Percentiles rank a stretch among this genome's conserved stretches.
Evolutionary conservation across 225 moss, liverwort and hornwort species (phyloP).

Genomic region (Bryoerythrophyllum caledonicum): DNA sequence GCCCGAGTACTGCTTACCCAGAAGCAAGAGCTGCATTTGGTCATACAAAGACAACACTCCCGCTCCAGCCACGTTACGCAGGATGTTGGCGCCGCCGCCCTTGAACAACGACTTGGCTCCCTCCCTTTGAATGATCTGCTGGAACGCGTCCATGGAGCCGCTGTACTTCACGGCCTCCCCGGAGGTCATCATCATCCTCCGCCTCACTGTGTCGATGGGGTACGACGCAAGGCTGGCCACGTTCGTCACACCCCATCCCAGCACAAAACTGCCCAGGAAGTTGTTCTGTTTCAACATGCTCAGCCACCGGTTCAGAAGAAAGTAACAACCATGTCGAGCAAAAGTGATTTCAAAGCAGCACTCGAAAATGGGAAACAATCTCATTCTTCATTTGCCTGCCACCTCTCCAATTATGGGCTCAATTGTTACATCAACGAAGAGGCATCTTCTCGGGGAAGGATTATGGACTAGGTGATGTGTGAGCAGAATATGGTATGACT

Average conservation of each 20-base stretch:
- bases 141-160: constrained; percentile 50
- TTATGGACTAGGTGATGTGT: too few relatives aligned
- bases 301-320: not conserved
- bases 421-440: not conserved
- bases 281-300: constrained; percentile 35
- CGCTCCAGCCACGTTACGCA: constrained; percentile 65
- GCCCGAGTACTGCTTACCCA: constrained; percentile 30
- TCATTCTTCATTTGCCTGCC: too few relatives aligned
- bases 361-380: too few relatives aligned
- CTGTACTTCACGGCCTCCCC: constrained; percentile 49
- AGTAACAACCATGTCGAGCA: too few relatives aligned
- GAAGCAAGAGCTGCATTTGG: constrained; percentile 25
- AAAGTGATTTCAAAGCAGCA: too few relatives aligned
- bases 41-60: constrained; percentile 54
- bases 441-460: not conserved
- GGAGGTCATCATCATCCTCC: constrained; percentile 39
- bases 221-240: constrained; percentile 60
- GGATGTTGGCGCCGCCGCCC: constrained; percentile 62
- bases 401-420: too few relatives aligned
- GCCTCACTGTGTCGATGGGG: constrained; percentile 33
- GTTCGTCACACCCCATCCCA: constrained; percentile 67
- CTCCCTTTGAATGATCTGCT: constrained; percentile 34
- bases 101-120: constrained; percentile 32
- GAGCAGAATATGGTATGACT: too few relatives aligned
- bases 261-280: constrained; percentile 36